Base-by-base conservation (phyloP, 805 yeast genomes). In the Naumovozyma dairenensis region DNA sequence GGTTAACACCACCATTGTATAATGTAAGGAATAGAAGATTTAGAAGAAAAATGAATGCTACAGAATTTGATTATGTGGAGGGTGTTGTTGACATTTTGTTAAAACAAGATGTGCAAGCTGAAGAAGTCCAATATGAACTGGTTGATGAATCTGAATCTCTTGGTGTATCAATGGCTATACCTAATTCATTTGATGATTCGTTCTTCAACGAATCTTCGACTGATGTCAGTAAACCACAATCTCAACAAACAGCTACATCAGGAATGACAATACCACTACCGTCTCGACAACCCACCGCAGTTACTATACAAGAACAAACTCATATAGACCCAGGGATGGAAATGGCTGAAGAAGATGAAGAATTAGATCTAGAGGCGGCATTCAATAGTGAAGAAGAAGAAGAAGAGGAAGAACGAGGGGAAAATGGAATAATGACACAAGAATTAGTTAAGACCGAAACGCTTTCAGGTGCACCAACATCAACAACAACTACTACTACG, bases 1-100 rank as follows among this genome's bases (percentile, higher is more conserved):
- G 98, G 6, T 54, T 92, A 14, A 74, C 92, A 0, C 78, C 84
- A 5, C 95, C 97, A 1, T 65, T 82, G 60, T 71, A 73, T 47
- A 76, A 79, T 44, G 80, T 79, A 2, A 66, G 74, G 28, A 71
- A 80, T 39, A 63, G 85, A 28, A 67, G 92, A 39, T 78, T 82
- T 51, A 76, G 84, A 32, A 72, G 79, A 34, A 74, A 80, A 37
- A 69, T 82, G 42, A 75, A 78, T 35, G 77, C 76, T 33, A 66
- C 77, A 27, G 77, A 81, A 16, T 74, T 86, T 50, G 82, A 84
- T 37, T 77, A 75, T 41, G 76, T 85, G 6, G 96, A 89, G 43
- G 70, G 71, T 24, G 74, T 73, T 35, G 95, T 89, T 4, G 81
- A 82, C 37, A 84, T 79, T 51, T 62, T 89, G 33, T 63, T 89